These are phyloP conservation scores for Trypanosoma melophagium DNA, from an alignment of 208 protist genomes.

Conservation along the genomic window DNA sequence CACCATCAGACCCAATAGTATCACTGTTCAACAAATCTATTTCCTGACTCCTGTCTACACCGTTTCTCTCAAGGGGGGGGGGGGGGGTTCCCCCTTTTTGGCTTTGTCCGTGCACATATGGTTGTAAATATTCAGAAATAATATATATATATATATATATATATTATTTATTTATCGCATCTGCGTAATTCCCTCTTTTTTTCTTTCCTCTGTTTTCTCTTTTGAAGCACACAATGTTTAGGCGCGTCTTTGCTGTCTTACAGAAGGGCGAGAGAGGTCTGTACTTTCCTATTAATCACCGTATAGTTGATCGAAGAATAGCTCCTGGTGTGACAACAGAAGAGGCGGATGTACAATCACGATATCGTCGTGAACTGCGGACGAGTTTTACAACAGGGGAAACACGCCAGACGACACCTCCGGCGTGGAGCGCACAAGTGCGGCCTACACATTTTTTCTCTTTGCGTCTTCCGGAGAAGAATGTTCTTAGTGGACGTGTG, in stretches of 20 bases:
- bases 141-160: no score
- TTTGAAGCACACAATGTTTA: constrained; percentile 27
- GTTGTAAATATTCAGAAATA: no score
- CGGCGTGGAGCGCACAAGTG: constrained; percentile 53
- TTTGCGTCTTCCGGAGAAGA: constrained; percentile 64
- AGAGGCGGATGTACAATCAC: constrained; percentile 74
- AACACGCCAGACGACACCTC: constrained; percentile 68
- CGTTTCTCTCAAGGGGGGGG: no score
- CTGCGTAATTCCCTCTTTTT: constrained; percentile 4
- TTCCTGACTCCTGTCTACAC: no score
- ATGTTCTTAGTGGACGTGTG: constrained; percentile 52
- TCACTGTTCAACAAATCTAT: no score
- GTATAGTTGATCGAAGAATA: constrained; percentile 73
- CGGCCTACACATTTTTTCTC: constrained; percentile 85
- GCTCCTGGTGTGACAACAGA: constrained; percentile 35
- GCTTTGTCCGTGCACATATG: no score
- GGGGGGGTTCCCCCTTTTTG: no score
- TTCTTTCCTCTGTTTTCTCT: constrained; percentile 1
- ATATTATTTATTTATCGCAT: not conserved
- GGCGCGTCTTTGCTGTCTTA: constrained; percentile 27
- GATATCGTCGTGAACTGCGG: constrained; percentile 75
- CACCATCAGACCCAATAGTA: no score
- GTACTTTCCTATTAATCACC: constrained; percentile 90
- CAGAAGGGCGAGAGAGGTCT: constrained; percentile 61
- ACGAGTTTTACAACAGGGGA: constrained; percentile 76